Conservation (phyloP, 768 basidiomycete species). For the Asterophora parasitica region DNA sequence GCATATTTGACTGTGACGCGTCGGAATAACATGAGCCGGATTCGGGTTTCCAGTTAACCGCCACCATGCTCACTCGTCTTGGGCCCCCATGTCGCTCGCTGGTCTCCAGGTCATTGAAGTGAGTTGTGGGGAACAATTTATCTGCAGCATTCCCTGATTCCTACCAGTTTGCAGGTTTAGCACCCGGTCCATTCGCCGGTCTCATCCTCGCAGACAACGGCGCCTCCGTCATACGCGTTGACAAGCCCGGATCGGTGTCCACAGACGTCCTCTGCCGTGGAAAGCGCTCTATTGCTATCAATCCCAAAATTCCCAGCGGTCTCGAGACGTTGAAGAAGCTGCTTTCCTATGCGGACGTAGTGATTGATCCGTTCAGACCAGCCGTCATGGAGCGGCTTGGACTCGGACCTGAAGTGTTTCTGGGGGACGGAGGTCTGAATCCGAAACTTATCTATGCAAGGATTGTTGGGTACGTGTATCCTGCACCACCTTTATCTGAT, state of each 20-base stretch:
- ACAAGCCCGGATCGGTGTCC: constrained; percentile 46
- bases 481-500: neutral
- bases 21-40: constrained; percentile 1
- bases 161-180: constrained; percentile 71
- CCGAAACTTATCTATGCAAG: constrained; percentile 68
- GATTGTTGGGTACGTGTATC: constrained; percentile 55
- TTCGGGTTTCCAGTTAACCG: neutral
- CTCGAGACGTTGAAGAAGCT: constrained; percentile 50
- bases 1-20: constrained; percentile 3
- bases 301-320: constrained; percentile 60
- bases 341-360: constrained; percentile 64
- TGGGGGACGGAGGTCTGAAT: constrained; percentile 56
- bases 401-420: constrained; percentile 70
- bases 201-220: constrained; percentile 77
- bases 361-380: constrained; percentile 82
- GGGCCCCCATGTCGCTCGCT: constrained; percentile 16
- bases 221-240: constrained; percentile 71
- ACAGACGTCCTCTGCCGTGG: constrained; percentile 59
- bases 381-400: constrained; percentile 78
- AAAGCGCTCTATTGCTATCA: constrained; percentile 71
- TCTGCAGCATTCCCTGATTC: neutral
- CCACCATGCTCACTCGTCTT: neutral
- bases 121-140: neutral
- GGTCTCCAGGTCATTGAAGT: constrained; percentile 24
- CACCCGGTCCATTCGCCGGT: constrained; percentile 78